A percentile compares a stretch with the other conserved stretches of the same genome.
phyloP scores from a whole-genome alignment of 768 basidiomycete species.

The Russula emetica region DNA sequence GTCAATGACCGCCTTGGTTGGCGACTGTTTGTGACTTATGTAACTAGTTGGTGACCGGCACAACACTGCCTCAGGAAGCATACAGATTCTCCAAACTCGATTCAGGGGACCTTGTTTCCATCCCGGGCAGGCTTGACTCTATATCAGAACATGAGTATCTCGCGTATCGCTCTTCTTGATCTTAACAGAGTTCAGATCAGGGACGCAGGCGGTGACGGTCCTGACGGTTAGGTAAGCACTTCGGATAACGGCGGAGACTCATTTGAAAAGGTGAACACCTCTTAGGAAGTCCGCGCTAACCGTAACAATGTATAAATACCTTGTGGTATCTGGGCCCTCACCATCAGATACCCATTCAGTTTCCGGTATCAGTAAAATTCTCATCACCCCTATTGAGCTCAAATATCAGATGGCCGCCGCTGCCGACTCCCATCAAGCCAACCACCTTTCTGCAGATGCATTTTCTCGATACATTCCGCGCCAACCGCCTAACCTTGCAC shows the following conservation, averaged over 20 bases:
- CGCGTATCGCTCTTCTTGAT: slow-evolving; percentile 19
- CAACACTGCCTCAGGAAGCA: not conserved
- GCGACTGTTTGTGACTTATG: no score
- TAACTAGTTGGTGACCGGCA: no score
- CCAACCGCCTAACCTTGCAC: not conserved
- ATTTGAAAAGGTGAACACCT: not conserved
- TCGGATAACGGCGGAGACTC: slow-evolving; percentile 6
- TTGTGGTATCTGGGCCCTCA: not conserved
- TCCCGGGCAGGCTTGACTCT: slow-evolving; percentile 10
- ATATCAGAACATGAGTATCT: slow-evolving; percentile 9
- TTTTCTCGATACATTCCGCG: not conserved
- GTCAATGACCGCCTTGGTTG: no score
- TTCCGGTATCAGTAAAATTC: not conserved
- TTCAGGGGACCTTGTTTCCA: not conserved
- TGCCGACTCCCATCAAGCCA: not conserved
- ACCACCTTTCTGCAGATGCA: not conserved
- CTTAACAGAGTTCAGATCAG: slow-evolving; percentile 9
- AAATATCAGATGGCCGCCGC: not conserved
- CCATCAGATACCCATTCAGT: not conserved
- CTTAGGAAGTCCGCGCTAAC: slow-evolving; percentile 5
- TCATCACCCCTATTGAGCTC: not conserved
- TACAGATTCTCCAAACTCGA: slow-evolving; percentile 12
- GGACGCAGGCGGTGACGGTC: slow-evolving; percentile 4
- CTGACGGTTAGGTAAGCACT: not conserved
- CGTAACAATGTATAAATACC: no score